Evolutionary conservation across 1,284 basidiomycete genomes (phyloP), one percentile per base, ranked within the genome.

Genomic region (Mrakiaceae sp.): DNA sequence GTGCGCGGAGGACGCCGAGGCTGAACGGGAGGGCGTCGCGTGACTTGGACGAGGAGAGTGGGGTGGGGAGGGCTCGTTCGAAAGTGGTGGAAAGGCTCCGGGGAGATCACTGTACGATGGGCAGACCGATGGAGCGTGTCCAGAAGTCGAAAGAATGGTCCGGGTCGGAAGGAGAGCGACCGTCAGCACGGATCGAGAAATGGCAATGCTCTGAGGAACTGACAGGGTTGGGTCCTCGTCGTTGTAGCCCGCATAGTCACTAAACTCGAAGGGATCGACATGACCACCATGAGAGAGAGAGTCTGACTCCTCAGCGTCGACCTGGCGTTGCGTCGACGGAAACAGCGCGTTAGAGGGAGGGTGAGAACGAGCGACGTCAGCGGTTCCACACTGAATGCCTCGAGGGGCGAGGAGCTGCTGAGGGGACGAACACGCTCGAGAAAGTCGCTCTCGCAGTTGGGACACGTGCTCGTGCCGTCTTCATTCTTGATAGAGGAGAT

Each of bases 401-500:
- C 8, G 49, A 43, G 6, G 1, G 39, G 40, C n/a, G 16, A 27
- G 58, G 46, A 3, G 43, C 9, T 44, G 14, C n/a, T 27, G 27
- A 27, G 27, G 27, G 50, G 10, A 61, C 58, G n/a, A 5, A 61
- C 60, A 14, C 43, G 43, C 14, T 64, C 63, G 14, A 64, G 51
- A 40, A 64, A 64, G 58, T 64, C 63, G 5, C 57, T 59, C 6
- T n/a, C 51, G 40, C 63, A 64, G n/a, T 46, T 39, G 7, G 58
- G 52, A 39, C 63, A 64, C 43, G 55, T 43, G 5, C 14, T 51
- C 27, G 14, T 9, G 42, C 58, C 63, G 12, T 64, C 47, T 11
- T 53, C 43, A 50, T 61, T 50, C 42, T 40, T 10, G 42, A 5
- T 39, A 4, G 39, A 60, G 11, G 49, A 39, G 42, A 52, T 61